These are phyloP conservation scores for Neodidymelliopsis sp. DNA, from an alignment of 2,329 filamentous ascomycete species.

Conservation along the genomic window DNA sequence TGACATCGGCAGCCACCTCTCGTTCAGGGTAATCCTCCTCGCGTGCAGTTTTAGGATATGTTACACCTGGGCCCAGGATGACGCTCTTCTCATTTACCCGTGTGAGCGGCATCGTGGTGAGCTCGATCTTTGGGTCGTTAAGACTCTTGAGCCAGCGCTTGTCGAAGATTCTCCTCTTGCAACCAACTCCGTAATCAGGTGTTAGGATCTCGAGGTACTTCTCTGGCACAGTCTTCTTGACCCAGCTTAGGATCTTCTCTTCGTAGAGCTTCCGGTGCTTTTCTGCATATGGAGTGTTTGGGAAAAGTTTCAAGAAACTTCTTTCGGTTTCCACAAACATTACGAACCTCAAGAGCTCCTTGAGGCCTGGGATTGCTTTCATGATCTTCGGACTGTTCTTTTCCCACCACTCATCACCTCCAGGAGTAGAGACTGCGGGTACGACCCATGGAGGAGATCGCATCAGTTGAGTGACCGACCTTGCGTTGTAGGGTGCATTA, in stretches of 20 bases:
- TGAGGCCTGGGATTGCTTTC: slow-evolving; percentile 59
- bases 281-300: slow-evolving; percentile 48
- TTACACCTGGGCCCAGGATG: slow-evolving; percentile 58
- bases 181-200: slow-evolving; percentile 68
- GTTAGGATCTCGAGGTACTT: slow-evolving; percentile 69
- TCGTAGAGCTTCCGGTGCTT: slow-evolving; percentile 52
- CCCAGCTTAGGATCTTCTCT: slow-evolving; percentile 54
- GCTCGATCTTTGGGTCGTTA: slow-evolving; percentile 60
- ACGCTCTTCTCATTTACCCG: slow-evolving; percentile 60
- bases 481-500: slow-evolving; percentile 57
- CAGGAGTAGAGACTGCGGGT: slow-evolving; percentile 50
- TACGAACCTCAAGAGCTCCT: slow-evolving; percentile 54
- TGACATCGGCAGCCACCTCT: slow-evolving; percentile 64
- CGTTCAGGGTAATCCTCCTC: slow-evolving; percentile 40
- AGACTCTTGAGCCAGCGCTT: slow-evolving; percentile 63
- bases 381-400: slow-evolving; percentile 58
- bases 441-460: slow-evolving; percentile 65
- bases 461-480: slow-evolving; percentile 67
- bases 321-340: slow-evolving; percentile 54
- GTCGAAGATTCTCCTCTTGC: slow-evolving; percentile 70
- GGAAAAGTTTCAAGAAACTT: slow-evolving; percentile 59
- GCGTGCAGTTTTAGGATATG: slow-evolving; percentile 54
- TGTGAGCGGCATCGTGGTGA: slow-evolving; percentile 60
- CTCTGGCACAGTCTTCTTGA: slow-evolving; percentile 60
- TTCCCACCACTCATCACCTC: slow-evolving; percentile 53